phyloP scores from a whole-genome alignment of 805 yeast species.

The Wickerhamiella azyma region DNA sequence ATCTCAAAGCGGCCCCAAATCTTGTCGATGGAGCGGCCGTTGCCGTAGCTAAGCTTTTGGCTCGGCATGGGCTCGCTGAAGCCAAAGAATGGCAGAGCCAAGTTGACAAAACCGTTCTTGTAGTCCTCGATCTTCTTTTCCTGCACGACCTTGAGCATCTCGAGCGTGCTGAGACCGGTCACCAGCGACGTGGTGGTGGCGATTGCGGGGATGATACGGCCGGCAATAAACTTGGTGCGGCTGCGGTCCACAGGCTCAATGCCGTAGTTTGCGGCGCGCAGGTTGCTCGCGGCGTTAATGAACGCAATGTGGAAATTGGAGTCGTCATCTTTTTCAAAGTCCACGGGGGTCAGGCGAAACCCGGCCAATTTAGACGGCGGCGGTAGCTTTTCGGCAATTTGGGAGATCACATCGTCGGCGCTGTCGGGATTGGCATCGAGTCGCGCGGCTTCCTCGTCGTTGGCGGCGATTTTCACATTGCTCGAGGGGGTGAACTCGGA shows the following conservation, averaged over 20 bases:
- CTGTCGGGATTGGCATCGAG: background rate
- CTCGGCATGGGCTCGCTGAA: slow-evolving; percentile 93
- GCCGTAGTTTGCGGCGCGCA: slow-evolving; percentile 83
- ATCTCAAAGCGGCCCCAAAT: slow-evolving; percentile 94
- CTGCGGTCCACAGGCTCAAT: slow-evolving; percentile 80
- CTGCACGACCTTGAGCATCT: slow-evolving; percentile 79
- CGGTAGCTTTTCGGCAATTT: slow-evolving; percentile 68
- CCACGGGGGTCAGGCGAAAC: slow-evolving; percentile 74
- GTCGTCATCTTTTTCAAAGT: slow-evolving; percentile 97
- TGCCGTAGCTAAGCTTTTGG: slow-evolving; percentile 66
- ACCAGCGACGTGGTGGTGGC: slow-evolving; percentile 98
- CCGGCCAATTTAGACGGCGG: slow-evolving; percentile 82
- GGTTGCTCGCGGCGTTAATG: slow-evolving; percentile 88
- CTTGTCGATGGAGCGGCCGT: slow-evolving; percentile 58
- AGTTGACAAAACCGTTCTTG: slow-evolving; percentile 82
- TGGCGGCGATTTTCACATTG: slow-evolving; percentile 69
- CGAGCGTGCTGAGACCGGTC: slow-evolving; percentile 86
- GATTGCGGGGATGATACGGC: slow-evolving; percentile 96
- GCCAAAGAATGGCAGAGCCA: slow-evolving; percentile 92
- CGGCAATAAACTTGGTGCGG: slow-evolving; percentile 94
- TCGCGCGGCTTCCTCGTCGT: slow-evolving; percentile 67
- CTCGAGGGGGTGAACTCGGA: slow-evolving; percentile 64
- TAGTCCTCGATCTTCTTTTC: slow-evolving; percentile 67
- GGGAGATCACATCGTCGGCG: background rate
- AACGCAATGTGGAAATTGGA: slow-evolving; percentile 92